Evolutionary conservation across 2,329 filamentous ascomycete genomes (phyloP), one percentile per base, ranked within the genome.

Genomic region (Exophiala sp.): DNA sequence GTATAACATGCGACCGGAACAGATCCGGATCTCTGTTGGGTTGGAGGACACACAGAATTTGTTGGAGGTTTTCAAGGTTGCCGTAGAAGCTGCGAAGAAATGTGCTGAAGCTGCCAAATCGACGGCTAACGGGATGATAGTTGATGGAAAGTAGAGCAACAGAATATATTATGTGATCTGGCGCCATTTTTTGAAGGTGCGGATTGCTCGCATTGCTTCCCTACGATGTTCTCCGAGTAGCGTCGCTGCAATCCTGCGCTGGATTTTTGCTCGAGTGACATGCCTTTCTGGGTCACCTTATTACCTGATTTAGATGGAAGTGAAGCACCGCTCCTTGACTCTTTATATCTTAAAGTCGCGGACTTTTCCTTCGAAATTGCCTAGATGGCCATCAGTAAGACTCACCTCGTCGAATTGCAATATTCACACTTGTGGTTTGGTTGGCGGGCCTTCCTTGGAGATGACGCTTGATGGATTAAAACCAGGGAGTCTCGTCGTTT

Each of bases 21-120:
- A 61, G 40, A 46, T 62, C 8, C 29, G 60, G 43, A 53, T 62
- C 12, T 46, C 50, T 11, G 58, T 53, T 3, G 60, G 58, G 10
- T 32, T 61, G 24, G 60, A 62, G 43, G 54, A 59, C 3, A 49
- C 40, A 18, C 35, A 54, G 16, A 21, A 21, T 12, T 36, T 62
- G 47, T 18, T 61, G n/a, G 48, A 48, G 10, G 52, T 20, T 7
- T 57, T 61, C 43, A 57, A 36, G 33, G 8, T 33, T 12, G 60
- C 60, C 3, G 33, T 62, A 7, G 47, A 55, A 24, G 59, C 58
- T 8, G 58, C 55, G 10, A 49, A 58, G 18, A 11, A 32, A 38
- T 29, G 24, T 29, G 24, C 24, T 5, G 24, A 29, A 29, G 24
- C 24, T 29, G 24, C 5, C 1, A 5, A 29, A 8, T 2, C 3